These are phyloP conservation scores for Blastocladiella emersonii DNA, from an alignment of 371 early-diverging fungal species.

Conservation along the genomic window DNA sequence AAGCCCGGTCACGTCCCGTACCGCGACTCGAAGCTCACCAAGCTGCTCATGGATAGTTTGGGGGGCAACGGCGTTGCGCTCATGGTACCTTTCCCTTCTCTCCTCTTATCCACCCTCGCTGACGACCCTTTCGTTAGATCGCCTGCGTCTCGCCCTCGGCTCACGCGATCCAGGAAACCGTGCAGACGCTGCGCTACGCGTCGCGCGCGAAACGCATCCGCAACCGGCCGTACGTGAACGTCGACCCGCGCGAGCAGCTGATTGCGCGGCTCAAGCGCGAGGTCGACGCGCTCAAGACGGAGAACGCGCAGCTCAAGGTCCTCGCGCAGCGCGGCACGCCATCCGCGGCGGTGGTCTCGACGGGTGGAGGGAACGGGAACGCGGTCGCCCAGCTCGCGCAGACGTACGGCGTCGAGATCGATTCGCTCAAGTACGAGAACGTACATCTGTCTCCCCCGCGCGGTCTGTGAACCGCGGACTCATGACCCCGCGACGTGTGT, in stretches of 20 bases:
- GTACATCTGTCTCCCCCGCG: not conserved
- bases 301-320: slow-evolving; percentile 8
- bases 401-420: slow-evolving; percentile 1
- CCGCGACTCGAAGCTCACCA: slow-evolving; percentile 35
- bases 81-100: slow-evolving; percentile 17
- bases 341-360: not conserved
- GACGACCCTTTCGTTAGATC: slow-evolving; percentile 10
- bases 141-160: slow-evolving; percentile 22
- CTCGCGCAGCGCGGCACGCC: not conserved
- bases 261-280: slow-evolving; percentile 8
- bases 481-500: not conserved
- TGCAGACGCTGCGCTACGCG: slow-evolving; percentile 32
- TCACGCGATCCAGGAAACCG: slow-evolving; percentile 21
- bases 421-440: slow-evolving; percentile 5
- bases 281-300: not conserved
- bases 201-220: slow-evolving; percentile 19
- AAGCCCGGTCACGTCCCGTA: slow-evolving; percentile 25
- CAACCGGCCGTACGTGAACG: slow-evolving; percentile 8
- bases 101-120: not conserved
- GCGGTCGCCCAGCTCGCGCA: not conserved
- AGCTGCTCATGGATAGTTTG: slow-evolving; percentile 27
- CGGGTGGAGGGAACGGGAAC: not conserved
- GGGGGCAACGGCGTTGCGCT: slow-evolving; percentile 21
- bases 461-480: not conserved
- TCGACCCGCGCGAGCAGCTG: slow-evolving; percentile 14